Conservation (phyloP, 2,329 filamentous ascomycete genomes). For the Claviceps quebecensis region DNA sequence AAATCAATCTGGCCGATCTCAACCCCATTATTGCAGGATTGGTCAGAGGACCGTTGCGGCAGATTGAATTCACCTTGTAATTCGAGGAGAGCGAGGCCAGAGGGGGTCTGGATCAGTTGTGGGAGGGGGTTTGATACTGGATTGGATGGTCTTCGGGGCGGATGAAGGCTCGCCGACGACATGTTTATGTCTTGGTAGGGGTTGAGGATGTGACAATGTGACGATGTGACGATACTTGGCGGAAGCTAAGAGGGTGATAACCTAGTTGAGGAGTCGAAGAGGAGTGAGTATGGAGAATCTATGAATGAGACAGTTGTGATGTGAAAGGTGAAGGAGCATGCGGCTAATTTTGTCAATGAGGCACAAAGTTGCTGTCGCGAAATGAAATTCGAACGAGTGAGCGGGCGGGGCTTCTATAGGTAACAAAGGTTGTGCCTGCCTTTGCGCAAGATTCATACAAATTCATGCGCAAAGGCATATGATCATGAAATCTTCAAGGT, state of each 20-base stretch:
- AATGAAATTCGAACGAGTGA: background rate
- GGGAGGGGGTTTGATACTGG: constrained; percentile 49
- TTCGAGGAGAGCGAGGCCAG: constrained; percentile 79
- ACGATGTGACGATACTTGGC: background rate
- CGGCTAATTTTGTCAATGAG: background rate
- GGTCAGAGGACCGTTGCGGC: constrained; percentile 28
- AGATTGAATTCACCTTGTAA: constrained; percentile 84
- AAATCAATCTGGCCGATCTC: constrained; percentile 62
- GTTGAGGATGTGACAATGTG: background rate
- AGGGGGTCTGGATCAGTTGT: constrained; percentile 71
- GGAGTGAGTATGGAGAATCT: background rate
- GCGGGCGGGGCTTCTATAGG: background rate
- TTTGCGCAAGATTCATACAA: no score
- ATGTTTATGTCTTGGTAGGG: constrained; percentile 10
- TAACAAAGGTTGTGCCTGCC: no score
- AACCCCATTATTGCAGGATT: constrained; percentile 14
- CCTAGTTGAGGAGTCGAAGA: background rate
- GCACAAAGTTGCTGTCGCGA: background rate
- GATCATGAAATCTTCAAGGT: no score
- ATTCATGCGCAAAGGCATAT: no score
- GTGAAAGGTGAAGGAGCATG: background rate
- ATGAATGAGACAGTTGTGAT: background rate
- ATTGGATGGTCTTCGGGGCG: constrained; percentile 16
- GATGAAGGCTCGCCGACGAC: constrained; percentile 28
- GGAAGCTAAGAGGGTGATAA: background rate